Evolutionary conservation across 208 protist species (phyloP).

Genomic region (Leishmania lainsoni): DNA sequence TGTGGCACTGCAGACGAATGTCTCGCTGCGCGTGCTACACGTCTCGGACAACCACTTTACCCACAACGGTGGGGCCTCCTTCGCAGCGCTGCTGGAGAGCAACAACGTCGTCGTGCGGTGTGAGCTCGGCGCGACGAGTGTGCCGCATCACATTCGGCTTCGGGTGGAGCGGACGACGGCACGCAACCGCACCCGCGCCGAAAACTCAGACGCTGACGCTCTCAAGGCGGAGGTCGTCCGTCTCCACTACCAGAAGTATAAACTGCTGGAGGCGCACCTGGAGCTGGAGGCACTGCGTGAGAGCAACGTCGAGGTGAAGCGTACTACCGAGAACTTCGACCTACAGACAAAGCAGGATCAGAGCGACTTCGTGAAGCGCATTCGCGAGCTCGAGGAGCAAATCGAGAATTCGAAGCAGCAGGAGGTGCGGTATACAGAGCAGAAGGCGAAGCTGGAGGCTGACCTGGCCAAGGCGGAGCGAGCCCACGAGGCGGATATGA

Average conservation of each 20-base stretch:
- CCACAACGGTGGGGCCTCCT: constrained; percentile 62
- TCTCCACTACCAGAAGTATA: constrained; percentile 90
- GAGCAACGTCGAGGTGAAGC: constrained; percentile 67
- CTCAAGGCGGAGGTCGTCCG: constrained; percentile 80
- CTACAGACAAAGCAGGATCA: constrained; percentile 85
- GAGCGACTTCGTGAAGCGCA: constrained; percentile 59
- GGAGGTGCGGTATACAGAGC: constrained; percentile 51
- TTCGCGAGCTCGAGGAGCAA: constrained; percentile 71
- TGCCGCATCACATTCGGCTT: constrained; percentile 66
- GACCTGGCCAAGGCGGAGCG: constrained; percentile 55
- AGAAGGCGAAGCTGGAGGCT: constrained; percentile 53
- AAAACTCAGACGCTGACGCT: constrained; percentile 64
- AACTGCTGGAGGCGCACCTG: constrained; percentile 80
- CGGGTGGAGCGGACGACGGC: constrained; percentile 53
- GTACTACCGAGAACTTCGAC: constrained; percentile 71
- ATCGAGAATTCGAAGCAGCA: constrained; percentile 66
- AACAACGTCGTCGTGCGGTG: constrained; percentile 63
- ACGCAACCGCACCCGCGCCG: constrained; percentile 50
- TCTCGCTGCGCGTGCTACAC: constrained; percentile 58
- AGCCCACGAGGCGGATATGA: constrained; percentile 57
- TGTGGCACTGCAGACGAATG: constrained; percentile 75
- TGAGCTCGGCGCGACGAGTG: constrained; percentile 65
- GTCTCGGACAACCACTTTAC: constrained; percentile 88
- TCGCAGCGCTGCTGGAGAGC: constrained; percentile 75
- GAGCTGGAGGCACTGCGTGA: constrained; percentile 75